phyloP scores from a whole-genome alignment of 2,329 filamentous ascomycete species.

The Stachybotrys echinatus region DNA sequence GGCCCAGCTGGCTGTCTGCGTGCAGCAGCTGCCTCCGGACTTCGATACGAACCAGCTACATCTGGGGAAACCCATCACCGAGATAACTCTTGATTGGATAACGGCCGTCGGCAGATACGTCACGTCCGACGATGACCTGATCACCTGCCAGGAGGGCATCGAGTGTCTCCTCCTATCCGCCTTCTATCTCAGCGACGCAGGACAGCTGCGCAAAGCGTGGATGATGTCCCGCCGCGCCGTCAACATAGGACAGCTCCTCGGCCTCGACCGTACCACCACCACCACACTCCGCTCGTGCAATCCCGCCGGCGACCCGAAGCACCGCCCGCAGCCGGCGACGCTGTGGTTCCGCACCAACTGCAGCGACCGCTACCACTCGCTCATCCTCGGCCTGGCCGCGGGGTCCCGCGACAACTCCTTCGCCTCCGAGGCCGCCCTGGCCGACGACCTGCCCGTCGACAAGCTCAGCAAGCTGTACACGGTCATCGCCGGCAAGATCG shows the following conservation, averaged over 20 bases:
- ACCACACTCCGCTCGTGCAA: slow-evolving; percentile 31
- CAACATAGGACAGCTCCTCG: slow-evolving; percentile 45
- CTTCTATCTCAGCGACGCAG: slow-evolving; percentile 45
- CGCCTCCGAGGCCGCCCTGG: slow-evolving; percentile 17
- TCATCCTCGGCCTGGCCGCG: slow-evolving; percentile 44
- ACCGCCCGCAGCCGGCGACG: slow-evolving; percentile 13
- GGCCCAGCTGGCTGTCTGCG: slow-evolving; percentile 37
- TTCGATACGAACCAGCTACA: slow-evolving; percentile 19
- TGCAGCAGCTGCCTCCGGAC: slow-evolving; percentile 38
- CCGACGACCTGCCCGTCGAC: slow-evolving; percentile 30
- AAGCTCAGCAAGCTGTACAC: slow-evolving; percentile 39
- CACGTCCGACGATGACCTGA: slow-evolving; percentile 44
- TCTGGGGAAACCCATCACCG: slow-evolving; percentile 8
- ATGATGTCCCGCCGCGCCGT: slow-evolving; percentile 43
- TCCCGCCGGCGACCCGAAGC: slow-evolving; percentile 23
- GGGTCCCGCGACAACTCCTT: slow-evolving; percentile 36
- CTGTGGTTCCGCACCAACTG: slow-evolving; percentile 47
- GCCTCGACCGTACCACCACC: slow-evolving; percentile 30
- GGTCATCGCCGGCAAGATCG: slow-evolving; percentile 35
- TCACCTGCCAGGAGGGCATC: slow-evolving; percentile 46
- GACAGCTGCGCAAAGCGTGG: slow-evolving; percentile 51
- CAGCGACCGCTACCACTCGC: slow-evolving; percentile 44
- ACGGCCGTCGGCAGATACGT: slow-evolving; percentile 31
- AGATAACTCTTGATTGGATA: slow-evolving; percentile 22
- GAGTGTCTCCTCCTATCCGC: slow-evolving; percentile 44